Evolutionary conservation across 352 stramenopile species (phyloP).

Genomic region (Phytophthora crassamura): DNA sequence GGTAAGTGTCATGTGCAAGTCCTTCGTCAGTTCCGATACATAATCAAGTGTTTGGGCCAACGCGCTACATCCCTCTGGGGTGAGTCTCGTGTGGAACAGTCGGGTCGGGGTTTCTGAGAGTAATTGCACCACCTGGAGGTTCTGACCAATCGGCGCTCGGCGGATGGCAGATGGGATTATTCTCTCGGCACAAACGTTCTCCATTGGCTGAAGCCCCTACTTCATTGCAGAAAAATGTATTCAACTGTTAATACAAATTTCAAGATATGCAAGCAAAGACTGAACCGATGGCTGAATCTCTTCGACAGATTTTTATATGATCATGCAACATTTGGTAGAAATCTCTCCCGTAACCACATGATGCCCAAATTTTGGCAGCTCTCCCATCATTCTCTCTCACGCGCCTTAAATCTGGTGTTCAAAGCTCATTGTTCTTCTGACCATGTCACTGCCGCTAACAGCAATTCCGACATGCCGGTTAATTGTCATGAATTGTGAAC

Average conservation of each 20-base stretch:
- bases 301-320: not conserved
- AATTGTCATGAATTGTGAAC: constrained; percentile 3
- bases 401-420: not conserved
- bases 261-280: not conserved
- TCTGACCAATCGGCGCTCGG: constrained; percentile 13
- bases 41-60: constrained; percentile 28
- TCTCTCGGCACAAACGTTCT: constrained; percentile 24
- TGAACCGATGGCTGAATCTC: not conserved
- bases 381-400: not conserved
- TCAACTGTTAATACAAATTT: constrained; percentile 12
- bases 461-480: constrained; percentile 2
- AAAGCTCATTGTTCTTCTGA: not conserved
- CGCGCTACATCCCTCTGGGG: constrained; percentile 17
- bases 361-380: not conserved
- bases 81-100: constrained; percentile 28
- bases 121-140: constrained; percentile 7
- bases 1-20: constrained; percentile 42
- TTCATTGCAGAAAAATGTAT: constrained; percentile 11
- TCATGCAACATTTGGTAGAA: not conserved
- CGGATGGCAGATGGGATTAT: constrained; percentile 17
- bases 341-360: constrained; percentile 2
- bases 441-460: not conserved
- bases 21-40: constrained; percentile 36
- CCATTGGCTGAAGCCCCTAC: constrained; percentile 15
- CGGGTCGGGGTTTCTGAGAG: constrained; percentile 2